Evolutionary conservation across 176 grass and related monocot genomes (phyloP).

Genomic region (Phoenix dactylifera): DNA sequence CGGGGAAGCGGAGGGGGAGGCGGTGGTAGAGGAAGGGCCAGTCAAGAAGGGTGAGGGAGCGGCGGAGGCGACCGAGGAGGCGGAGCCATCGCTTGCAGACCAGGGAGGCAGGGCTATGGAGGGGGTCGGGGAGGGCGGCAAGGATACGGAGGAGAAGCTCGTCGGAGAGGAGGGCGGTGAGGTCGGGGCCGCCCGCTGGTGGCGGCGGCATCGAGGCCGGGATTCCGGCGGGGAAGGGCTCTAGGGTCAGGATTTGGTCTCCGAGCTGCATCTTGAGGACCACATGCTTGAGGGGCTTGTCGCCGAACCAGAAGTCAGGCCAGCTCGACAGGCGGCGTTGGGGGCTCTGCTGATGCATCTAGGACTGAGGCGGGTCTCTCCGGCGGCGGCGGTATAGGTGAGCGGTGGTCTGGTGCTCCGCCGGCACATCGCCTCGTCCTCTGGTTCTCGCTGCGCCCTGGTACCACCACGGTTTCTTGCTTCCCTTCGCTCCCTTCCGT

Average conservation of each 20-base stretch:
- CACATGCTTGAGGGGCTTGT: slow-evolving; percentile 21
- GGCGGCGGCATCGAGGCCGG: too few relatives aligned
- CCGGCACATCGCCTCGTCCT: slow-evolving; percentile 10
- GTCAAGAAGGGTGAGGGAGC: slow-evolving; percentile 54
- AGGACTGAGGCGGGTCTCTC: slow-evolving; percentile 9
- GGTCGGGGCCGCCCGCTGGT: neutral
- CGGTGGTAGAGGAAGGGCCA: slow-evolving; percentile 68
- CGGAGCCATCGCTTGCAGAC: slow-evolving; percentile 80
- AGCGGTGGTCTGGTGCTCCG: neutral
- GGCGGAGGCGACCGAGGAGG: slow-evolving; percentile 61
- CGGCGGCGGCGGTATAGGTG: neutral
- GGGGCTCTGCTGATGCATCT: slow-evolving; percentile 29
- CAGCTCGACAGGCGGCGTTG: slow-evolving; percentile 25
- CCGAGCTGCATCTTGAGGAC: slow-evolving; percentile 17
- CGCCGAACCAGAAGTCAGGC: slow-evolving; percentile 29
- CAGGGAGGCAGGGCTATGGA: slow-evolving; percentile 43
- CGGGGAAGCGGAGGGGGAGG: slow-evolving; percentile 52
- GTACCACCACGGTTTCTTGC: too few relatives aligned
- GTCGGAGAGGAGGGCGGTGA: slow-evolving; percentile 28
- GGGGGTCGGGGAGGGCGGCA: slow-evolving; percentile 42
- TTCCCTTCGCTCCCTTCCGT: too few relatives aligned
- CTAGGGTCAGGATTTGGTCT: slow-evolving; percentile 42
- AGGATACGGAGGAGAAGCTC: slow-evolving; percentile 50
- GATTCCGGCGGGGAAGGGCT: neutral
- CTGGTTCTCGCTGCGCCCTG: neutral